phyloP scores from a whole-genome alignment of 306 rosid genomes.

The Astragalus glycyphyllos region DNA sequence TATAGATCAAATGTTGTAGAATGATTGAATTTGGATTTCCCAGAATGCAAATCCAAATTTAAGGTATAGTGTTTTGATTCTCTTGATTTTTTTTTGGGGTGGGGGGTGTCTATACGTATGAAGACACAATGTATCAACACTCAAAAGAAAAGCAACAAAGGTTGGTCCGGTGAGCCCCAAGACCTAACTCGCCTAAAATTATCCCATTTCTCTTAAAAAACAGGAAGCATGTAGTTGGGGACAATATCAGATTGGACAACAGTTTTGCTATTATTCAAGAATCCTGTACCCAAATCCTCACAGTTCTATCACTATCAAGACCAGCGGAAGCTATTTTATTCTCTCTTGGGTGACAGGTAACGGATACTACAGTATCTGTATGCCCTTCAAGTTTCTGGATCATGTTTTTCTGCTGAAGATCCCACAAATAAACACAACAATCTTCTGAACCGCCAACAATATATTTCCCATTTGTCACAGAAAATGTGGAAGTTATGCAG shows the following conservation, averaged over 20 bases:
- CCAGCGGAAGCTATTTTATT: constrained; percentile 91
- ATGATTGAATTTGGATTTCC: too few species aligned
- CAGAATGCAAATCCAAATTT: too few species aligned
- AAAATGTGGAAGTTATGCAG: constrained; percentile 85
- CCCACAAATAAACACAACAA: constrained; percentile 83
- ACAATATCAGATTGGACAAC: neutral
- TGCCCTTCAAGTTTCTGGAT: constrained; percentile 95
- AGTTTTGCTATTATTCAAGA: constrained; percentile 43
- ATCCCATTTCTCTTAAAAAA: too few species aligned
- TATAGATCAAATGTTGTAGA: too few species aligned
- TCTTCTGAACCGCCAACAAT: constrained; percentile 96
- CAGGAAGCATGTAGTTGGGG: neutral
- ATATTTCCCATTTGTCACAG: constrained; percentile 87
- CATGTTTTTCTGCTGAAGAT: constrained; percentile 81
- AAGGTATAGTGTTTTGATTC: too few species aligned
- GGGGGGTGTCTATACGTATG: too few species aligned
- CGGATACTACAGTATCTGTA: constrained; percentile 80
- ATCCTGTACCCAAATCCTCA: constrained; percentile 88
- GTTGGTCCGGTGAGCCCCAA: too few species aligned
- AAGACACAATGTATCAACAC: too few species aligned
- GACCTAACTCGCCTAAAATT: too few species aligned
- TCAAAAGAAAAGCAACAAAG: too few species aligned
- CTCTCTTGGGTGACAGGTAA: constrained; percentile 84
- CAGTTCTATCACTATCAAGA: constrained; percentile 75
- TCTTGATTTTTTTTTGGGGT: too few species aligned